Base-by-base conservation (phyloP, 345 rosid genomes). In the Eucalyptus marginata region DNA sequence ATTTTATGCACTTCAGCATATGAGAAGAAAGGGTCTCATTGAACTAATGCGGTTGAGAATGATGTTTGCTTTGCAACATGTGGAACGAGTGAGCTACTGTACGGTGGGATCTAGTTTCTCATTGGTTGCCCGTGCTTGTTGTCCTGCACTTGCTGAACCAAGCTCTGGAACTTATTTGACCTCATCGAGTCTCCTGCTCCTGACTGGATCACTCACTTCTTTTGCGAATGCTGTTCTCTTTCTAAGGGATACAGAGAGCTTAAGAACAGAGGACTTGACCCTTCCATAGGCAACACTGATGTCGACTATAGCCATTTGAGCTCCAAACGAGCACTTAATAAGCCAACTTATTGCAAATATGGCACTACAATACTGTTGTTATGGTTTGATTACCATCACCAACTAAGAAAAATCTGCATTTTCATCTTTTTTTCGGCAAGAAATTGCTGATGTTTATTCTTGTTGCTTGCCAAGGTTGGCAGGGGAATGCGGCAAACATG, bases 241-340 rank as follows among this genome's bases (percentile, higher is more conserved):
- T 87, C 86, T 68, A 62, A 87, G 56, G 92, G 86, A 31, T 89
- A 86, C 43, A 68, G 87, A 89, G 90, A 89, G 54, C 90, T 87
- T 49, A 58, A 87, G 33, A 14, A 79, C 87, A 62, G 89, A 44
- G 88, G 87, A 17, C 54, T 85, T 68, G 90, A 89, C 46, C 88
- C 90, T 86, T 85, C 92, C 15, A 87, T 89, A 56, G 92, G 90
- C 56, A n/a, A 86, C 5, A 52, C 25, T 18, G 14, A 15, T 33
- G 43, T 71, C 25, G 13, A 33, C 13, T 17, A 36, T 36, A 18
- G 62, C 49, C 36, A 12, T 44, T 40, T 71, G 58, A 88, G 8
- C 36, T 46, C 68, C 62, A 33, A 86, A 14, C 66, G 14, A 86
- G 66, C 46, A 51, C 83, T 71, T 20, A 71, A 36, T 10, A 18